phyloP scores from a whole-genome alignment of 2,329 filamentous ascomycete genomes.

The Penicillium italicum region DNA sequence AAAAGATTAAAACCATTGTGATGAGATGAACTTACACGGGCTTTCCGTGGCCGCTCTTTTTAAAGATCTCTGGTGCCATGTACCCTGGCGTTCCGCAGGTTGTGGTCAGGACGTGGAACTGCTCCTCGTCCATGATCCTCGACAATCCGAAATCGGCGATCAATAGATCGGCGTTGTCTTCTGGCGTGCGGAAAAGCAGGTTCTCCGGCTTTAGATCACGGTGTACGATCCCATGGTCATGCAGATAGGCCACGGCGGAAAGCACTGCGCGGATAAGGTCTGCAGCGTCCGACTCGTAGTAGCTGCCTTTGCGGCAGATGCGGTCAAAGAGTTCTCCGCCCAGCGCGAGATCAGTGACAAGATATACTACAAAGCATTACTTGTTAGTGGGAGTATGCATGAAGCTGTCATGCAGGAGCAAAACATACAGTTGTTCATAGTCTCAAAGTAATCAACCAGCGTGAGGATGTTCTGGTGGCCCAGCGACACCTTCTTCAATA shows the following conservation, averaged over 20 bases:
- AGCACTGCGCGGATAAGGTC: conserved; percentile 92
- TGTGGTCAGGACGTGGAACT: conserved; percentile 95
- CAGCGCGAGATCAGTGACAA: conserved; percentile 93
- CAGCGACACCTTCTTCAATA: conserved; percentile 97
- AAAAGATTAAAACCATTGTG: background rate
- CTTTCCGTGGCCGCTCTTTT: conserved; percentile 96
- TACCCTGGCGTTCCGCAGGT: conserved; percentile 97
- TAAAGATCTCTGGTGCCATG: conserved; percentile 99
- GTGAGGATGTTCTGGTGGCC: conserved; percentile 98
- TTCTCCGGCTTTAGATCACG: conserved; percentile 98
- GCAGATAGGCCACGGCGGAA: conserved; percentile 95
- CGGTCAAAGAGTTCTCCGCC: conserved; percentile 97
- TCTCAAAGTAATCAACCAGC: conserved; percentile 98
- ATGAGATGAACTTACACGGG: conserved; percentile 62
- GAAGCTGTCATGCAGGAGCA: background rate
- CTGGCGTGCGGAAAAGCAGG: conserved; percentile 89
- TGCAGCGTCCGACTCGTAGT: conserved; percentile 95
- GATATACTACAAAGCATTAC: conserved; percentile 61
- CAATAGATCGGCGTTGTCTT: conserved; percentile 93
- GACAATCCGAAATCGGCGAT: conserved; percentile 97
- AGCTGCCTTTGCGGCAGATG: conserved; percentile 96
- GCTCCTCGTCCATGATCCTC: conserved; percentile 97
- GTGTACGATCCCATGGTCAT: conserved; percentile 98
- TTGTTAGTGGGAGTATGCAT: conserved; percentile 15
- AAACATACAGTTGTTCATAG: conserved; percentile 83